A percentile compares a stretch with the other conserved stretches of the same genome.
These are phyloP conservation scores for Fusarium decemcellulare DNA, from an alignment of 2,329 filamentous ascomycete genomes.

Conservation along the genomic window DNA sequence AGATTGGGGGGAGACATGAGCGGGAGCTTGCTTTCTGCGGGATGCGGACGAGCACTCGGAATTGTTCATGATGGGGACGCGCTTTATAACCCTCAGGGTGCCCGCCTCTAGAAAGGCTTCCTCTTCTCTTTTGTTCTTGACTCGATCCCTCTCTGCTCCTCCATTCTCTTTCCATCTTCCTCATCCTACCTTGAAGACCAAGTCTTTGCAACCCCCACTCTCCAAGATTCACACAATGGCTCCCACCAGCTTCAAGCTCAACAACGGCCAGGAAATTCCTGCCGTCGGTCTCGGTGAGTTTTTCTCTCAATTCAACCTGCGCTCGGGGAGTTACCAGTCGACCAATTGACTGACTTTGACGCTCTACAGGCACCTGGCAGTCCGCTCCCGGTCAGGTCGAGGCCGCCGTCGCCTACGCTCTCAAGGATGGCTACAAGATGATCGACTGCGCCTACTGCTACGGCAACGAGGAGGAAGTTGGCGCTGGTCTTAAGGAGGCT, in stretches of 20 bases:
- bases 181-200: conserved; percentile 1
- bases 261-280: conserved; percentile 74
- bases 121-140: conserved; percentile 21
- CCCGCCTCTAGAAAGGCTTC: conserved; percentile 12
- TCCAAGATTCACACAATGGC: conserved; percentile 59
- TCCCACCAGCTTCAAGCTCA: conserved; percentile 72
- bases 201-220: not conserved
- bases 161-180: conserved; percentile 5
- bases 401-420: conserved; percentile 70
- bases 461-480: conserved; percentile 87
- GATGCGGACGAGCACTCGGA: conserved; percentile 3
- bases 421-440: conserved; percentile 70
- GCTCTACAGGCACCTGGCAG: conserved; percentile 74
- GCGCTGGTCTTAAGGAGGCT: conserved; percentile 81
- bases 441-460: conserved; percentile 84
- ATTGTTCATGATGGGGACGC: conserved; percentile 39
- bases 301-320: not conserved
- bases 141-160: conserved; percentile 12
- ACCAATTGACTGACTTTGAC: conserved; percentile 21
- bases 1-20: conserved; percentile 28
- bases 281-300: conserved; percentile 72
- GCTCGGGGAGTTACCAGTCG: not conserved
- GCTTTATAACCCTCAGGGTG: conserved; percentile 36
- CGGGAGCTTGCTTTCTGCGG: not conserved
- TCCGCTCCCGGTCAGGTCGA: conserved; percentile 71